These are phyloP conservation scores for Hippophae rhamnoides DNA, from an alignment of 306 rosid genomes.

Conservation along the genomic window DNA sequence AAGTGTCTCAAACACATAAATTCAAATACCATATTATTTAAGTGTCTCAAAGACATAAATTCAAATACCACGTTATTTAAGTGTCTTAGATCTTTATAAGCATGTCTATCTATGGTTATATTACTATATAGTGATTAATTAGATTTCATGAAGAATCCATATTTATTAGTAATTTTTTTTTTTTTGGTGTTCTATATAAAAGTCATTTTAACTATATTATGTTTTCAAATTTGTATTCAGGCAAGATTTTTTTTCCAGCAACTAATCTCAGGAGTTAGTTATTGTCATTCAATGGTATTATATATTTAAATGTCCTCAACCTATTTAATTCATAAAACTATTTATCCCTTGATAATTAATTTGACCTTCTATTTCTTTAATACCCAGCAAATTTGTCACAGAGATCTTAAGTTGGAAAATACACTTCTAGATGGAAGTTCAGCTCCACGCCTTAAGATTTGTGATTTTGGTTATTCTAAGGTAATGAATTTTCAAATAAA, in stretches of 20 bases:
- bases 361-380: neutral
- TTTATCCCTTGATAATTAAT: neutral
- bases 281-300: constrained; percentile 86
- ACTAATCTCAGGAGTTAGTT: constrained; percentile 93
- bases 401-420: constrained; percentile 97
- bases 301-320: too few species aligned
- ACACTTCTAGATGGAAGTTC: constrained; percentile 93
- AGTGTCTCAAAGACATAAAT: too few species aligned
- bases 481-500: constrained; percentile 20
- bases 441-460: constrained; percentile 84
- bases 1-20: too few species aligned
- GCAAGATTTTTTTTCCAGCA: constrained; percentile 91
- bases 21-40: too few species aligned
- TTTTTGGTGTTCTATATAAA: neutral
- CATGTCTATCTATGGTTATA: too few species aligned
- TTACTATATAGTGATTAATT: too few species aligned
- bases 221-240: constrained; percentile 24
- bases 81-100: too few species aligned
- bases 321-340: too few species aligned
- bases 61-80: too few species aligned
- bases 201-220: neutral
- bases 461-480: constrained; percentile 97
- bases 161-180: neutral
- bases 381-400: constrained; percentile 87
- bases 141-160: too few species aligned